Evolutionary conservation across 192 early-diverging fungal species (phyloP).

Genomic region (Coemansia sp.): DNA sequence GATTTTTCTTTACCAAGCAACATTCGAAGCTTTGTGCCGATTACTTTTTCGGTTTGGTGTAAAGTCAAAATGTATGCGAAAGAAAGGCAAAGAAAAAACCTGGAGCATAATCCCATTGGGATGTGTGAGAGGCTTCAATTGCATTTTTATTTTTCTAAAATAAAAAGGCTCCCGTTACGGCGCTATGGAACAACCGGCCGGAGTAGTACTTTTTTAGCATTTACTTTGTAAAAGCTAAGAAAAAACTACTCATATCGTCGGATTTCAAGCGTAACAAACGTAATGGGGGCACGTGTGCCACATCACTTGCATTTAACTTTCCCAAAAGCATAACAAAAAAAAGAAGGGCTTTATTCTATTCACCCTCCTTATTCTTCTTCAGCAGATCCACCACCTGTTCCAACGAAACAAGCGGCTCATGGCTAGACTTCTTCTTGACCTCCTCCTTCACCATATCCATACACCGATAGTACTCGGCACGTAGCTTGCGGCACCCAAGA

Average conservation of each 20-base stretch:
- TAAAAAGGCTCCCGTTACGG: no score
- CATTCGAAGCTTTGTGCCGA: constrained; percentile 46
- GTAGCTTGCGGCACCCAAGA: constrained; percentile 27
- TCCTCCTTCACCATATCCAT: constrained; percentile 16
- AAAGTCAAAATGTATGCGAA: constrained; percentile 43
- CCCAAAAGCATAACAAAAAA: no score
- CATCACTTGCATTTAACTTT: no score
- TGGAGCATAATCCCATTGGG: not conserved
- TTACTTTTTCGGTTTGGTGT: constrained; percentile 17
- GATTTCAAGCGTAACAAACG: no score
- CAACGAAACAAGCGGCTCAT: constrained; percentile 9
- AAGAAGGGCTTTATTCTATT: no score
- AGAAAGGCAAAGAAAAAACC: not conserved
- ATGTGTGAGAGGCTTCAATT: not conserved
- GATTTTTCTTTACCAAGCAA: constrained; percentile 18
- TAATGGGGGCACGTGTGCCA: no score
- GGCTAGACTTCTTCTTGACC: constrained; percentile 23
- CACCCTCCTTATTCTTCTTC: not conserved
- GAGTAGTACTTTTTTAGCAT: no score
- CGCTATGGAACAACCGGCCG: no score
- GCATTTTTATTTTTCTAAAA: no score
- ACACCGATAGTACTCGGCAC: constrained; percentile 23
- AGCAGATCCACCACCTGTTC: not conserved
- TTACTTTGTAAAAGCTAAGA: no score
- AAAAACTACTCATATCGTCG: no score